Evolutionary conservation across 2,329 filamentous ascomycete species (phyloP).

Genomic region (Trichoderma simmonsii): DNA sequence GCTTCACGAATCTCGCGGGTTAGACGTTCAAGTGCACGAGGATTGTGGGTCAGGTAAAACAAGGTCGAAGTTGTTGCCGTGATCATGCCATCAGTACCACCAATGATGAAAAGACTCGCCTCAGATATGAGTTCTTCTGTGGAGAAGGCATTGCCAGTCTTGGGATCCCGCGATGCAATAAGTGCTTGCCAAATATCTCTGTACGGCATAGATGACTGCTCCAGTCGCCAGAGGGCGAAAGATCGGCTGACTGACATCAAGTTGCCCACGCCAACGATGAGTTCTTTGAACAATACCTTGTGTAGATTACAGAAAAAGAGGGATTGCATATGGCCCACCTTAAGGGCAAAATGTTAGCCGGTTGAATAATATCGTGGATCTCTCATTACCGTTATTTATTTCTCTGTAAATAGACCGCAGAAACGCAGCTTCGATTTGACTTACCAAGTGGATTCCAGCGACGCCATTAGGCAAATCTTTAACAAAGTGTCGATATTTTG

Average conservation of each 20-base stretch:
- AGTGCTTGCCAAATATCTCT: constrained; percentile 20
- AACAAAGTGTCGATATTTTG: constrained; percentile 14
- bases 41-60: constrained; percentile 20
- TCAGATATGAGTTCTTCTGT: constrained; percentile 20
- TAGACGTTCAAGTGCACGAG: constrained; percentile 11
- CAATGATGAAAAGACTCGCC: constrained; percentile 19
- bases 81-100: constrained; percentile 19
- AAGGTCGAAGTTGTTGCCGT: constrained; percentile 17
- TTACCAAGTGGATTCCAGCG: constrained; percentile 18
- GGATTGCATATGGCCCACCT: constrained; percentile 21
- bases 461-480: constrained; percentile 19
- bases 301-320: constrained; percentile 19
- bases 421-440: background rate
- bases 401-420: background rate
- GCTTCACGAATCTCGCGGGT: constrained; percentile 17
- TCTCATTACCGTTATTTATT: background rate
- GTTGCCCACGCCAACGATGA: constrained; percentile 17
- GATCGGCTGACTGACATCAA: constrained; percentile 13
- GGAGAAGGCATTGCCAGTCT: constrained; percentile 17
- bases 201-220: constrained; percentile 14
- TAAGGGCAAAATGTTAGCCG: background rate
- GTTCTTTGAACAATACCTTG: constrained; percentile 18
- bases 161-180: constrained; percentile 19
- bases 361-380: background rate
- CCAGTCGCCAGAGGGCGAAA: constrained; percentile 13